Evolutionary conservation across 164 flowering plant genomes (phyloP).

Genomic region (Magnolia officinalis): DNA sequence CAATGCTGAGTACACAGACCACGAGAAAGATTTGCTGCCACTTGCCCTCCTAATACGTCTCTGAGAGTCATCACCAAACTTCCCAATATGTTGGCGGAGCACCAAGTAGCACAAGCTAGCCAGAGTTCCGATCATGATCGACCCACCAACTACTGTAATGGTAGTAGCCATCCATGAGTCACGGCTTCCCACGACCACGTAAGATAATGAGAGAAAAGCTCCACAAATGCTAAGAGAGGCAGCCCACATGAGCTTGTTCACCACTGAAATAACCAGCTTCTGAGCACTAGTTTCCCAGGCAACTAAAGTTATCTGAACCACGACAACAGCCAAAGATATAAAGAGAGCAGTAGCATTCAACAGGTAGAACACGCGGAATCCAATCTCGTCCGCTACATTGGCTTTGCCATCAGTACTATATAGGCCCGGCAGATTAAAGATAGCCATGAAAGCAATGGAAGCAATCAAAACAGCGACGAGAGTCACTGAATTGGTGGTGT

Average conservation of each 20-base stretch:
- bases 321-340: constrained; percentile 87
- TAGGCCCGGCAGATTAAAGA: constrained; percentile 86
- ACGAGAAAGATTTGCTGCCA: constrained; percentile 88
- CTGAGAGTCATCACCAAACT: constrained; percentile 55
- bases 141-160: constrained; percentile 58
- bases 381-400: constrained; percentile 40
- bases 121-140: constrained; percentile 73
- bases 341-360: constrained; percentile 78
- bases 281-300: constrained; percentile 97
- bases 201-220: constrained; percentile 73
- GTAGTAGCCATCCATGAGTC: constrained; percentile 77
- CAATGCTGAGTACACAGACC: constrained; percentile 57
- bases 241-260: constrained; percentile 96
- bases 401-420: constrained; percentile 65
- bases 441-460: constrained; percentile 86
- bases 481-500: constrained; percentile 87
- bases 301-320: constrained; percentile 88
- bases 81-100: constrained; percentile 54
- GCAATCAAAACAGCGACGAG: constrained; percentile 89
- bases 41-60: constrained; percentile 70
- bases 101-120: constrained; percentile 84
- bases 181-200: constrained; percentile 64
- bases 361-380: constrained; percentile 70
- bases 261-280: constrained; percentile 71
- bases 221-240: constrained; percentile 88